These are phyloP conservation scores for Breynia disticha DNA, from an alignment of 441 rosid species.

Conservation along the genomic window DNA sequence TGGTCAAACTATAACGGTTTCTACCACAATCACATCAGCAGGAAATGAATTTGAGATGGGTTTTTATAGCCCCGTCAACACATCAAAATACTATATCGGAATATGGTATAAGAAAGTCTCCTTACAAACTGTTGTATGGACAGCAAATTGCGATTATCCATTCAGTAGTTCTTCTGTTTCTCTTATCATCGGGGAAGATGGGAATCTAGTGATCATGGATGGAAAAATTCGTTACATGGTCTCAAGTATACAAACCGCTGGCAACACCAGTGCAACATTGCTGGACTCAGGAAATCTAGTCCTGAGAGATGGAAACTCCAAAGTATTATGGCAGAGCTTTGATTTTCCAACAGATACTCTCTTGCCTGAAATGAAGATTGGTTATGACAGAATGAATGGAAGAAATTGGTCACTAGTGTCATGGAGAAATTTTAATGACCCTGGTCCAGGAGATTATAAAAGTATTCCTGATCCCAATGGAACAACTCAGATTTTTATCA, in stretches of 20 bases:
- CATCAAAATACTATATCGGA: not conserved
- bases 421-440: conserved; percentile 19
- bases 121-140: not conserved
- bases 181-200: not conserved
- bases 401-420: conserved; percentile 14
- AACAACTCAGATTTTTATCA: not conserved
- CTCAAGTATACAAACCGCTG: not conserved
- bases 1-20: not conserved
- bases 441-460: conserved; percentile 13
- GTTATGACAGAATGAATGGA: conserved; percentile 12
- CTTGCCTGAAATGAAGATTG: conserved; percentile 23
- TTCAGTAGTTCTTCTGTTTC: not conserved
- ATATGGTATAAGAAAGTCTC: not conserved
- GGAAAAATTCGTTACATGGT: not conserved
- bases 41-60: not conserved
- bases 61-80: not conserved
- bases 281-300: conserved; percentile 22
- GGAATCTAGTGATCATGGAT: not conserved
- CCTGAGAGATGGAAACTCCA: conserved; percentile 13
- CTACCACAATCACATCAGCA: not conserved
- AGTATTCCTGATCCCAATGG: not conserved
- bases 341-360: conserved; percentile 22
- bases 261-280: not conserved
- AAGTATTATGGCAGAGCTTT: conserved; percentile 26
- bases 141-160: not conserved